Base-by-base conservation (phyloP, 169 alveolate species). In the Plasmodium gonderi region DNA sequence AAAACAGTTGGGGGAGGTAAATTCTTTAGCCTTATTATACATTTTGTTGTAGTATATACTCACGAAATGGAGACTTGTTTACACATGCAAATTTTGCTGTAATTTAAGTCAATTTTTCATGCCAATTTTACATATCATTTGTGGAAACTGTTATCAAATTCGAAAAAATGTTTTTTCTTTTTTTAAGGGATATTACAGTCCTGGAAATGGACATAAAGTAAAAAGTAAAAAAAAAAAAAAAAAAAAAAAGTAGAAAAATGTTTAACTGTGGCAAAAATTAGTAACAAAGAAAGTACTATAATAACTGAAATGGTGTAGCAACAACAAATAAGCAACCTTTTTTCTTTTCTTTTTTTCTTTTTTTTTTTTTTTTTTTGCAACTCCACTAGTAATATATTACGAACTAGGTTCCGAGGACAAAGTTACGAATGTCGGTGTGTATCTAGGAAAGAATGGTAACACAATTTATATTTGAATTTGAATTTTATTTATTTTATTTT, bases 121-220 rank as follows among this genome's bases (percentile, higher is more conserved):
- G 7, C 23, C 54, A 29, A 20, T n/a, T 69, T 6, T n/a, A 3
- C 23, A 42, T 33, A 20, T 31, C 29, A 69, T 20, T 12, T 69
- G n/a, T n/a, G n/a, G 14, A 12, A 69, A 69, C 65, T 23, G 17
- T 0, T n/a, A 23, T n/a, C 72, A 60, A 60, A 17, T 60, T 60
- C 26, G 72, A 60, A 60, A 60, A 60, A 23, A 36, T 54, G 40
- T 85, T 47, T 77, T 76, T 89, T 76, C 79, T 65, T 90, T 64
- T 90, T 90, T 77, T 64, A 44, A 90, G 94, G 82, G 91, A 1
- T 90, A 90, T 44, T 78, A 90, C 44, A 90, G 81, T 54, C 94
- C 94, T 14, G 77, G 91, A 78, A 78, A 90, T 90, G 94, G 94
- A 26, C 80, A 90, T 49, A 90, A 90, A 90, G 78, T 90, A 78